A percentile compares a stretch with the other conserved stretches of the same genome.
These are phyloP conservation scores for Pythium oligandrum DNA, from an alignment of 352 stramenopile species.

Conservation along the genomic window DNA sequence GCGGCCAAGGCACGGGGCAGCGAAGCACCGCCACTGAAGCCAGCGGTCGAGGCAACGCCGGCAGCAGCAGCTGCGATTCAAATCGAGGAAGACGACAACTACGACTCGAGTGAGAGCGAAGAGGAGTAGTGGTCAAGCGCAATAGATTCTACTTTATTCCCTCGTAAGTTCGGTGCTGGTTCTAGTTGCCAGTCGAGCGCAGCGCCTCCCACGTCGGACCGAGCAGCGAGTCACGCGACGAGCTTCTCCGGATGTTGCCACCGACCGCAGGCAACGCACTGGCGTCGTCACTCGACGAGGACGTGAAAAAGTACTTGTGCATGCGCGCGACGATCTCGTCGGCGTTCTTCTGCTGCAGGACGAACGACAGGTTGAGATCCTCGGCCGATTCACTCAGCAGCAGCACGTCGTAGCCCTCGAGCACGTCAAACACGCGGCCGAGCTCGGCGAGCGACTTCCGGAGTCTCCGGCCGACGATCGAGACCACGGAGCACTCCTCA, in stretches of 20 bases:
- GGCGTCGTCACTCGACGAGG: neutral
- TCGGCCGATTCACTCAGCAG: conserved; percentile 84
- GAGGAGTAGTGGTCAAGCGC: conserved; percentile 1
- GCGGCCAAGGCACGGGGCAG: neutral
- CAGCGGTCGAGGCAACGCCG: neutral
- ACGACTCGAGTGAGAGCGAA: conserved; percentile 74
- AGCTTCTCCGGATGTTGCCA: conserved; percentile 46
- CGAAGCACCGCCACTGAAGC: no score
- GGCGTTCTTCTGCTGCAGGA: conserved; percentile 74
- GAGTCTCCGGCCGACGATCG: conserved; percentile 77
- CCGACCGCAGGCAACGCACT: neutral
- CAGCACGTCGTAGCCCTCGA: conserved; percentile 82
- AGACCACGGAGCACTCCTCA: conserved; percentile 80
- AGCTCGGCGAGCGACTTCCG: conserved; percentile 79
- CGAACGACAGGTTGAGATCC: conserved; percentile 89
- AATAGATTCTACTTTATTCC: no score
- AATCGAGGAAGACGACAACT: conserved; percentile 69
- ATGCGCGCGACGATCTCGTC: conserved; percentile 77
- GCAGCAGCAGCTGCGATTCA: conserved; percentile 9
- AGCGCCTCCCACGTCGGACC: conserved; percentile 70
- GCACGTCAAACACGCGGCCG: conserved; percentile 77
- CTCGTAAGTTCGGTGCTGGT: no score
- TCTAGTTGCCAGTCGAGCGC: conserved; percentile 1
- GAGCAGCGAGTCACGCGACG: conserved; percentile 63
- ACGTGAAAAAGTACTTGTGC: conserved; percentile 73